phyloP scores from a whole-genome alignment of 805 yeast genomes.

The Spathaspora hagerdaliae region DNA sequence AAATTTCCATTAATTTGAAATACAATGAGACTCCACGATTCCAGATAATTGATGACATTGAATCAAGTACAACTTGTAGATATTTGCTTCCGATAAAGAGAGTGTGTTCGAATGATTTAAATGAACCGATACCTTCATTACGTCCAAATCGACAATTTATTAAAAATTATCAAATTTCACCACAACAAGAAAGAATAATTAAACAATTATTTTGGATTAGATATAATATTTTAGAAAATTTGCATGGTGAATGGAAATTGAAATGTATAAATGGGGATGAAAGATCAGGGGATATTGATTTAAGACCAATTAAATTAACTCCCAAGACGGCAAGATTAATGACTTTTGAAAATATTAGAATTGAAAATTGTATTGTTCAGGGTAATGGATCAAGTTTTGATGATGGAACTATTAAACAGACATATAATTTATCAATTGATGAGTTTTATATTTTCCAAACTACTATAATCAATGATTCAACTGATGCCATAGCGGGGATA shows the following conservation, averaged over 20 bases:
- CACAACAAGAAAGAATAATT: conserved; percentile 53
- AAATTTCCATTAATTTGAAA: conserved; percentile 25
- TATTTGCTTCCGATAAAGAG: conserved; percentile 68
- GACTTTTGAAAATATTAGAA: conserved; percentile 40
- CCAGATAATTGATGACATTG: conserved; percentile 24
- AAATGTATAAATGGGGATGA: conserved; percentile 9
- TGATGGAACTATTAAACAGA: conserved; percentile 15
- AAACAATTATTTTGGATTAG: conserved; percentile 80
- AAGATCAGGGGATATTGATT: conserved; percentile 57
- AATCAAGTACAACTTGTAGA: conserved; percentile 39
- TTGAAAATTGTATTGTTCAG: neutral
- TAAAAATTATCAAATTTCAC: conserved; percentile 48
- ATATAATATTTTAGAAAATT: conserved; percentile 51
- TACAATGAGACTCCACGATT: conserved; percentile 24
- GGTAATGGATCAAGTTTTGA: neutral
- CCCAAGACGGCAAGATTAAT: conserved; percentile 56
- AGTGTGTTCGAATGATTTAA: conserved; percentile 38
- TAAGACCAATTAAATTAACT: conserved; percentile 62
- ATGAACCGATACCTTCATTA: conserved; percentile 63
- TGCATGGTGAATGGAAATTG: conserved; percentile 66
- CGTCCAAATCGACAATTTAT: conserved; percentile 62
- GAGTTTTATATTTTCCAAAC: conserved; percentile 50
- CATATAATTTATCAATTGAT: conserved; percentile 38
- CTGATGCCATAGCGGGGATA: conserved; percentile 44
- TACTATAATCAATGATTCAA: conserved; percentile 46